These are phyloP conservation scores for Castanea crenata DNA, from an alignment of 306 rosid species.

Conservation along the genomic window DNA sequence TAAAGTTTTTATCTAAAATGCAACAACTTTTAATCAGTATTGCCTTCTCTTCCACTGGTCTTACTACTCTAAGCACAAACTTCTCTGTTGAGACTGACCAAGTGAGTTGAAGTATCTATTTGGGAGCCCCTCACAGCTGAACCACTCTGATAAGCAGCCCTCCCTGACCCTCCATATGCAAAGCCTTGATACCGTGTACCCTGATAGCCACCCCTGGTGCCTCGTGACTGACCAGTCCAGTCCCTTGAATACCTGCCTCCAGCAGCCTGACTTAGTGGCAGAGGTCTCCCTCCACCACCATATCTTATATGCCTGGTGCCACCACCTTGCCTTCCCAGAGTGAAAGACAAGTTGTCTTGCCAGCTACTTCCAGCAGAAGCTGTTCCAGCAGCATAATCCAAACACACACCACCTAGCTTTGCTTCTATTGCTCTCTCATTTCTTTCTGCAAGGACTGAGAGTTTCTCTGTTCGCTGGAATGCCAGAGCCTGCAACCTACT, in stretches of 20 bases:
- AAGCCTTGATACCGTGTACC: conserved; percentile 53
- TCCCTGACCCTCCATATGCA: conserved; percentile 58
- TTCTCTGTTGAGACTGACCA: conserved; percentile 76
- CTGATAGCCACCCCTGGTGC: conserved; percentile 51
- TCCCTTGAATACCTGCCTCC: conserved; percentile 54
- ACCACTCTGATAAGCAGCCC: conserved; percentile 45
- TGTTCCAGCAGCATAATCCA: conserved; percentile 64
- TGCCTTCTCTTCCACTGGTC: not conserved
- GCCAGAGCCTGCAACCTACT: conserved; percentile 72
- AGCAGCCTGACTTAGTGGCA: conserved; percentile 38
- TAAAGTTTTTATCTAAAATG: not conserved
- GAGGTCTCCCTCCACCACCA: conserved; percentile 53
- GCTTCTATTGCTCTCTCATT: conserved; percentile 91
- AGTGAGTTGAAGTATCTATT: conserved; percentile 62
- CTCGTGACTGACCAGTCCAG: conserved; percentile 36
- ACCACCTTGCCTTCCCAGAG: conserved; percentile 69
- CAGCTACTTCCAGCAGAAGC: conserved; percentile 55
- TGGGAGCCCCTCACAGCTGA: conserved; percentile 61
- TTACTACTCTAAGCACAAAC: conserved; percentile 44
- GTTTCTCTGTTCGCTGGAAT: conserved; percentile 79
- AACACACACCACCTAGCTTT: conserved; percentile 74
- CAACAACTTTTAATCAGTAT: not conserved
- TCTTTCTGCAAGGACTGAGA: conserved; percentile 77
- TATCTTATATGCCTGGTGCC: conserved; percentile 58
- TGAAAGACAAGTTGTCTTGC: conserved; percentile 60